phyloP scores from a whole-genome alignment of 2,329 filamentous ascomycete species.

The Hypoxylon sp. region DNA sequence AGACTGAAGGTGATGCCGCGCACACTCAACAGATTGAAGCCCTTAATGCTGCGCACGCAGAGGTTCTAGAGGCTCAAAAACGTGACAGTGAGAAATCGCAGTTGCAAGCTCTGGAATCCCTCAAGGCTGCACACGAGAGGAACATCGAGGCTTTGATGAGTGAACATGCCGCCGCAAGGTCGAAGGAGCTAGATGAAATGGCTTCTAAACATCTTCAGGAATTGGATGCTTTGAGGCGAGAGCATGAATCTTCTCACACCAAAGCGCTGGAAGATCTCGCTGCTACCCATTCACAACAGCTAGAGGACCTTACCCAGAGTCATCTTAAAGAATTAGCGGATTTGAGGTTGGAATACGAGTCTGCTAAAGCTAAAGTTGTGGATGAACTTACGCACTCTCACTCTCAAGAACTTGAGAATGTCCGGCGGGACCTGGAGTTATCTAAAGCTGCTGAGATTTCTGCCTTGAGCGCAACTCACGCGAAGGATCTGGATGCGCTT shows the following conservation, averaged over 20 bases:
- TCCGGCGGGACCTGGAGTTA: constrained; percentile 40
- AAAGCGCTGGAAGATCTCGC: constrained; percentile 37
- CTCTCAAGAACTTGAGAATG: constrained; percentile 27
- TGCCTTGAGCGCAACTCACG: constrained; percentile 29
- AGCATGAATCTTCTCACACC: constrained; percentile 43
- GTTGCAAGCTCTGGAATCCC: constrained; percentile 47
- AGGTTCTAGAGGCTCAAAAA: constrained; percentile 52
- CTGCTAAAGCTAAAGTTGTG: constrained; percentile 35
- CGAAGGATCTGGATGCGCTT: constrained; percentile 29
- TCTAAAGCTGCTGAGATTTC: constrained; percentile 46
- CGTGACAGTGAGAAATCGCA: constrained; percentile 49
- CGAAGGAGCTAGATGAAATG: constrained; percentile 47
- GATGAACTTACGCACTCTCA: constrained; percentile 33
- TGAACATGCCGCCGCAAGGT: constrained; percentile 45
- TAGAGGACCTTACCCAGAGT: constrained; percentile 38
- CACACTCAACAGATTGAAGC: constrained; percentile 51
- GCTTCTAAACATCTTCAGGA: constrained; percentile 45
- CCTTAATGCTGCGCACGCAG: constrained; percentile 50
- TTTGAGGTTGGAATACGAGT: constrained; percentile 35
- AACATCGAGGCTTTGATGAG: constrained; percentile 47
- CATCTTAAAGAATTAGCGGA: constrained; percentile 27
- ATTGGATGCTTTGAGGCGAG: constrained; percentile 44
- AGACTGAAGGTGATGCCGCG: constrained; percentile 50
- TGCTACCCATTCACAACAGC: constrained; percentile 41
- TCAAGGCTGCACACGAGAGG: constrained; percentile 50